Evolutionary conservation across 108 stramenopile genomes (phyloP), one percentile per base, ranked within the genome.

Genomic region (Cylindrotheca closterium): DNA sequence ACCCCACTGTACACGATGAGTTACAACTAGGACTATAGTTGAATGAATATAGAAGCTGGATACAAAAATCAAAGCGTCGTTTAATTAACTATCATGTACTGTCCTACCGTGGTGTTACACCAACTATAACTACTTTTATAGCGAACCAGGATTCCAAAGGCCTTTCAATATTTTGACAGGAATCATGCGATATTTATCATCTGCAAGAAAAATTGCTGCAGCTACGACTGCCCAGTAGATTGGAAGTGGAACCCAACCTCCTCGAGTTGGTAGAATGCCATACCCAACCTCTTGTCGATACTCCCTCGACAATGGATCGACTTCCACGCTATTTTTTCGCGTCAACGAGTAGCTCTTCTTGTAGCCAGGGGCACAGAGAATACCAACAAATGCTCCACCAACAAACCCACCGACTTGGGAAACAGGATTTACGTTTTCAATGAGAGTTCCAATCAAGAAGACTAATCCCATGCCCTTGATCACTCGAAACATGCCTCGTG

Each of bases 381-480:
- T 71, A 1, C 87, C 92, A 30, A 85, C 62, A 1, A 83, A 2
- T 22, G 54, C 62, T 0, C 92, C 92, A n/a, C 83, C 74, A 4
- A 88, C 24, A 62, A 93, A 93, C 2, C 88, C 92, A 12, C 87
- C 88, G 21, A 88, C 25, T 52, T 88, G 86, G 1, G 80, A 71
- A 8, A 84, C 85, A 63, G 78, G 86, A 29, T 83, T 88, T 4
- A 93, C 72, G 56, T 73, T 68, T 5, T 80, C 80, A 32, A 83
- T 55, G 3, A 80, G 53, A 31, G 64, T 37, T 21, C 88, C 87
- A 58, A 75, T 76, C 5, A 76, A 30, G 1, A 87, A 18, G 51
- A 93, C 32, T 55, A 74, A 60, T 21, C 66, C 59, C 83, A 88
- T 85, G 23, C 83, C 83, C 37, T 71, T 71, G 8, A 80, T 26